Evolutionary conservation across 2,329 filamentous ascomycete species (phyloP).

Genomic region (Ceratocystiopsis sp.): DNA sequence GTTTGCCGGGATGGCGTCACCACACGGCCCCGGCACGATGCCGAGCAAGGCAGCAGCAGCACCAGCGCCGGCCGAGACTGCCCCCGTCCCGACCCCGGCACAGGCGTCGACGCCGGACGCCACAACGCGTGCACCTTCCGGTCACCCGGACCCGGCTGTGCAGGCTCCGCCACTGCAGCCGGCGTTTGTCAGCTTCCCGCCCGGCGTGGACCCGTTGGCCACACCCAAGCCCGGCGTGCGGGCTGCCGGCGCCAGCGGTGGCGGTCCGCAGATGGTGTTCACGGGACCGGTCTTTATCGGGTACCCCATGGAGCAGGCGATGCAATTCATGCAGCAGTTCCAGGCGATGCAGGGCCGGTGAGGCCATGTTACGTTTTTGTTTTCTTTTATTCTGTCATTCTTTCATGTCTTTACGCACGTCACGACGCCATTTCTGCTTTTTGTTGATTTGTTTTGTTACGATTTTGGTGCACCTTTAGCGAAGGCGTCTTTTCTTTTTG

Average conservation of each 20-base stretch:
- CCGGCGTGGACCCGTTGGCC: background rate
- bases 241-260: too few species aligned
- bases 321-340: conserved; percentile 51
- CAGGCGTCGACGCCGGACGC: too few species aligned
- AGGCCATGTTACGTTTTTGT: background rate
- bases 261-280: conserved; percentile 55
- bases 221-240: too few species aligned
- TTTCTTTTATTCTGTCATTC: background rate
- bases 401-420: too few species aligned
- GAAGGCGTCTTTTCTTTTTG: too few species aligned
- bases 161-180: conserved; percentile 19
- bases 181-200: conserved; percentile 29
- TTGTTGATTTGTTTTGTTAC: conserved; percentile 1
- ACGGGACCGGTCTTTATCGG: conserved; percentile 91
- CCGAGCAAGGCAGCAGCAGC: background rate
- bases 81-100: too few species aligned
- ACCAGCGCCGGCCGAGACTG: too few species aligned
- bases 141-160: background rate
- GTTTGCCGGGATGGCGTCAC: conserved; percentile 4
- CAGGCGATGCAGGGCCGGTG: conserved; percentile 13
- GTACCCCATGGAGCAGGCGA: conserved; percentile 70
- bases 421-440: background rate
- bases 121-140: too few species aligned
- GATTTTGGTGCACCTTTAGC: background rate
- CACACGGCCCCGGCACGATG: too few species aligned